phyloP scores from a whole-genome alignment of 441 rosid species.

The Pelargonium cotyledonis region DNA sequence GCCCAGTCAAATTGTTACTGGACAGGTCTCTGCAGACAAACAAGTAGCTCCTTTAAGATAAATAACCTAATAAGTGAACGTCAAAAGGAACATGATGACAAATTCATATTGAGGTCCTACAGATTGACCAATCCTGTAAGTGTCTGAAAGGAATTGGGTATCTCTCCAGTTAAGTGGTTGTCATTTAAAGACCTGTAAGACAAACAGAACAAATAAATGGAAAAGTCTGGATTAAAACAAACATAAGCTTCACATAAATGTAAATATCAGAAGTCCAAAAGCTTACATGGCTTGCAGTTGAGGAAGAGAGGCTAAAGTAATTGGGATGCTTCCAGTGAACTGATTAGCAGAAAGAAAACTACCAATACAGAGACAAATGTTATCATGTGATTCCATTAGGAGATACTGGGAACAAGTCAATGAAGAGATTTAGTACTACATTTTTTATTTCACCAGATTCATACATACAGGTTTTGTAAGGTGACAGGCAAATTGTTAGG shows the following conservation, averaged over 20 bases:
- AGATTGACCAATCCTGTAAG: constrained; percentile 45
- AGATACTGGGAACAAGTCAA: neutral
- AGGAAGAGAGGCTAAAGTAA: constrained; percentile 33
- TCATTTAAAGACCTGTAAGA: constrained; percentile 51
- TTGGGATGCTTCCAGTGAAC: constrained; percentile 55
- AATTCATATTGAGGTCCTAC: constrained; percentile 33
- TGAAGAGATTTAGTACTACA: neutral
- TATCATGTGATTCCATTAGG: neutral
- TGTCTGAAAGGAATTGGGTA: constrained; percentile 70
- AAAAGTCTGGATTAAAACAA: neutral
- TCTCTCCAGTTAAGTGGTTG: constrained; percentile 56
- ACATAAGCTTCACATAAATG: neutral
- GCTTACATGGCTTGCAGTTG: constrained; percentile 45
- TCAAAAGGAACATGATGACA: neutral
- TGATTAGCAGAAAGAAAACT: constrained; percentile 60
- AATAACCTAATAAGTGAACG: constrained; percentile 11
- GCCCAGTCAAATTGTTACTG: constrained; percentile 58
- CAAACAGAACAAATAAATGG: constrained; percentile 9
- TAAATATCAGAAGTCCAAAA: neutral
- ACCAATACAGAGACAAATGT: constrained; percentile 21
- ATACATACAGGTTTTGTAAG: constrained; percentile 61
- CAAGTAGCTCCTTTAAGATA: constrained; percentile 4
- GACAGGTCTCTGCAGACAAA: constrained; percentile 63
- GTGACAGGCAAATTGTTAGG: constrained; percentile 74
- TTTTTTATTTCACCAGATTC: neutral